These are phyloP conservation scores for Talaromyces adpressus DNA, from an alignment of 495 filamentous ascomycete species.

Conservation along the genomic window DNA sequence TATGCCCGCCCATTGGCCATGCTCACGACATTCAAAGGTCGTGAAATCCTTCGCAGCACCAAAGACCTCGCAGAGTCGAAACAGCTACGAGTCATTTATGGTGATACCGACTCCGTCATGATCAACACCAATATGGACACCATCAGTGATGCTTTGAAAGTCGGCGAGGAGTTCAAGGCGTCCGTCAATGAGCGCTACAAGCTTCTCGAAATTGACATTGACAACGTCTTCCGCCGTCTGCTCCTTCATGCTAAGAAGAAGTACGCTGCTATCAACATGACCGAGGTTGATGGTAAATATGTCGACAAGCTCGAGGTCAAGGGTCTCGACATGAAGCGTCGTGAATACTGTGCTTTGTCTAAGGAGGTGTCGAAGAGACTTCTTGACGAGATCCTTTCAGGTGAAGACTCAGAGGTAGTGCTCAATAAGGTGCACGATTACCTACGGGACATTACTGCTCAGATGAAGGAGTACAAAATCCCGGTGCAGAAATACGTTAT, in stretches of 20 bases:
- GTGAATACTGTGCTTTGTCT: slow-evolving; percentile 90
- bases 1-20: slow-evolving; percentile 92
- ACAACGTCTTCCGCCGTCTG: slow-evolving; percentile 92
- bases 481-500: slow-evolving; percentile 87
- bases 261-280: slow-evolving; percentile 93
- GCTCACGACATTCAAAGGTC: slow-evolving; percentile 94
- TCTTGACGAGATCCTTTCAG: slow-evolving; percentile 85
- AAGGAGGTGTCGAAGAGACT: slow-evolving; percentile 83
- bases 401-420: slow-evolving; percentile 83
- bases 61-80: slow-evolving; percentile 90
- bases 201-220: slow-evolving; percentile 93
- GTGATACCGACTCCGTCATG: slow-evolving; percentile 99
- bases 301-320: slow-evolving; percentile 96
- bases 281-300: slow-evolving; percentile 82
- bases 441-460: slow-evolving; percentile 68
- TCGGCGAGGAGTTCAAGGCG: slow-evolving; percentile 75
- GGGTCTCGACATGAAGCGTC: slow-evolving; percentile 92
- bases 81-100: slow-evolving; percentile 88
- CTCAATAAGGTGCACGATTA: slow-evolving; percentile 90
- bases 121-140: slow-evolving; percentile 97
- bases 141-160: slow-evolving; percentile 80
- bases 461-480: slow-evolving; percentile 73
- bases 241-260: slow-evolving; percentile 98
- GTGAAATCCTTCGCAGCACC: slow-evolving; percentile 92
- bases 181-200: slow-evolving; percentile 84